Evolutionary conservation across 305 asterid species (phyloP), one percentile per base, ranked within the genome.

Genomic region (Ajuga reptans): DNA sequence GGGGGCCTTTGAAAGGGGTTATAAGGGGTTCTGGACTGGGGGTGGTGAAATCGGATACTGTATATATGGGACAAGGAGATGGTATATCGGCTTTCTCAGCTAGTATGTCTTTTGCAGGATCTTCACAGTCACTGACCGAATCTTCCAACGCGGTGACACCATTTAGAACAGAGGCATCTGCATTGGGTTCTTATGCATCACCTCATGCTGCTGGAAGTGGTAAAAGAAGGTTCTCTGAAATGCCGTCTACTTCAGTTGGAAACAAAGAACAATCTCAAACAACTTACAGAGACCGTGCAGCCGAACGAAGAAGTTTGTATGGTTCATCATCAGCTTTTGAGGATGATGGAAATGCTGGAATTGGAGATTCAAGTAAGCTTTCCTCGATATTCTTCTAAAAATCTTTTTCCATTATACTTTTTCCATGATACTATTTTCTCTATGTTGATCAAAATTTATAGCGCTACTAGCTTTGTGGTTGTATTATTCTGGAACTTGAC

Each of bases 221-320:
- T 75, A 93, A 84, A 79, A 78, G 99, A 81, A 89, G 99, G 85
- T 93, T 93, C 67, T 93, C 97, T 0, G 99, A 93, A 83, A 75
- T 83, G 91, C 96, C 97, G 51, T 77, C 83, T 41, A 64, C 85
- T 63, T 75, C 84, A 16, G 78, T 75, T 69, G 77, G 84, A 60
- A 84, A 66, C 68, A 88, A 81, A 71, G 92, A 86, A 54, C 97
- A 85, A 73, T 74, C 92, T 65, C 95, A 86, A 71, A 80, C 82
- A 61, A 54, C 84, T 15, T 93, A 93, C 64, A 80, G 99, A 81
- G 99, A 93, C 65, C 96, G 99, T 61, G 99, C 99, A 10, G 99
- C 99, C 24, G 99, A 93, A 77, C 71, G 99, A 75, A 88, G 99
- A 86, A 91, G 87, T 81, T 85, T 93, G 74, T 91, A 93, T 81